Conservation (phyloP, 306 rosid species). For the Fragaria nilgerrensis region DNA sequence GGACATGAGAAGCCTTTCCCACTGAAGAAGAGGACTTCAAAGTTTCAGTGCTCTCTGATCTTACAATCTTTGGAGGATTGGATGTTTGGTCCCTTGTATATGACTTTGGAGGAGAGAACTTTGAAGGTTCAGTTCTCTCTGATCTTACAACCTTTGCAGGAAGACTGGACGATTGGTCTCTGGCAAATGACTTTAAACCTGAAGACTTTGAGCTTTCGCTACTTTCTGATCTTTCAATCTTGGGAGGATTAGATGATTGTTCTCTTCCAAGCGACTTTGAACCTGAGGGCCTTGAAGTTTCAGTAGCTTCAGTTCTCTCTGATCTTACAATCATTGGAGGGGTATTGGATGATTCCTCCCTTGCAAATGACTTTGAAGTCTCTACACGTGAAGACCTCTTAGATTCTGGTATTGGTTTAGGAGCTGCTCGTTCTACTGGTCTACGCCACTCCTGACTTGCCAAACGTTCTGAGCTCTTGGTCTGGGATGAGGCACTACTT, state of each 20-base stretch:
- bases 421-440: slow-evolving; percentile 24
- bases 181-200: slow-evolving; percentile 10
- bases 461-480: slow-evolving; percentile 35
- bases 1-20: slow-evolving; percentile 61
- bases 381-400: slow-evolving; percentile 34
- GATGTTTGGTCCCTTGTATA: slow-evolving; percentile 6
- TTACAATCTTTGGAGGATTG: slow-evolving; percentile 14
- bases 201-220: slow-evolving; percentile 33
- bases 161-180: slow-evolving; percentile 15
- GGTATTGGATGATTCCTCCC: slow-evolving; percentile 18
- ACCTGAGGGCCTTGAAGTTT: slow-evolving; percentile 26
- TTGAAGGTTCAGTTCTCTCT: slow-evolving; percentile 30
- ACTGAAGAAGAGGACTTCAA: slow-evolving; percentile 13
- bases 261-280: slow-evolving; percentile 16
- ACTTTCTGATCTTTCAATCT: slow-evolving; percentile 32
- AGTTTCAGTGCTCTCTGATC: slow-evolving; percentile 30
- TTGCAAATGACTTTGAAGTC: slow-evolving; percentile 11
- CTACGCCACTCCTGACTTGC: slow-evolving; percentile 17
- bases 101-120: slow-evolving; percentile 9
- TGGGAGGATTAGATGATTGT: slow-evolving; percentile 26
- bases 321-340: slow-evolving; percentile 28
- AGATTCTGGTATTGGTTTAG: slow-evolving; percentile 33
- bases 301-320: slow-evolving; percentile 29
- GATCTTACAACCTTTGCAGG: slow-evolving; percentile 27
- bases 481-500: slow-evolving; percentile 30